Conservation (phyloP, 2,329 filamentous ascomycete species). For the Pseudocercospora crystallina region DNA sequence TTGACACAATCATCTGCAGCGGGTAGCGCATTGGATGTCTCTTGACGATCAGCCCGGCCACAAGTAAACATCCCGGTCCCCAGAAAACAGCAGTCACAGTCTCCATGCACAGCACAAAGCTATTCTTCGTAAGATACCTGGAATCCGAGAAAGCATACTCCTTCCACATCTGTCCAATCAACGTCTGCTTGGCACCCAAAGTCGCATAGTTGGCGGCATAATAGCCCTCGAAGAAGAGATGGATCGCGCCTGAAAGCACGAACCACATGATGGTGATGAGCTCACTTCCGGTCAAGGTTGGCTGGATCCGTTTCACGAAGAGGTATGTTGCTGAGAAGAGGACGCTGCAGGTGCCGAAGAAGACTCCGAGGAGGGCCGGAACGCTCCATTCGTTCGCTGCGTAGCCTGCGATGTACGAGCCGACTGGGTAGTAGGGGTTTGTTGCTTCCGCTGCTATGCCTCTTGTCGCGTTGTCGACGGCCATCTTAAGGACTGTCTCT, state of each 20-base stretch:
- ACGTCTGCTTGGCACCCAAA: slow-evolving; percentile 66
- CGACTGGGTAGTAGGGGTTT: slow-evolving; percentile 70
- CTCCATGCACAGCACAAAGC: slow-evolving; percentile 86
- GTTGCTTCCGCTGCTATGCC: neutral
- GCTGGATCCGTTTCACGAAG: slow-evolving; percentile 54
- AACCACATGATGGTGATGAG: slow-evolving; percentile 71
- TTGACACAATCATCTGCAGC: slow-evolving; percentile 59
- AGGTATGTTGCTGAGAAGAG: slow-evolving; percentile 60
- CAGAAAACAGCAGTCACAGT: slow-evolving; percentile 72
- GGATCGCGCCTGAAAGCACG: slow-evolving; percentile 68
- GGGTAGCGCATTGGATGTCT: slow-evolving; percentile 59
- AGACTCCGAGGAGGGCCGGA: slow-evolving; percentile 58
- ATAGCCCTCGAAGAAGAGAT: slow-evolving; percentile 83
- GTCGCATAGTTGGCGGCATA: slow-evolving; percentile 68
- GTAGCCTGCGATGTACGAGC: slow-evolving; percentile 62
- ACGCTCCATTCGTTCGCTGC: slow-evolving; percentile 65
- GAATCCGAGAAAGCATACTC: slow-evolving; percentile 88
- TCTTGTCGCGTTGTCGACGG: no score
- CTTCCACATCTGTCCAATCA: slow-evolving; percentile 88
- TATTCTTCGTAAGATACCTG: slow-evolving; percentile 76
- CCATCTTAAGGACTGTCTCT: no score
- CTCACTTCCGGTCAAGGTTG: slow-evolving; percentile 55
- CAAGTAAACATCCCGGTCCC: slow-evolving; percentile 61
- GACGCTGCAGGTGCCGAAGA: slow-evolving; percentile 55
- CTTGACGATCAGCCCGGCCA: slow-evolving; percentile 55